Percentiles rank a stretch among this genome's conserved stretches.
Evolutionary conservation across 2,329 filamentous ascomycete genomes (phyloP).

Genomic region (Stagonosporopsis chrysanthemi): DNA sequence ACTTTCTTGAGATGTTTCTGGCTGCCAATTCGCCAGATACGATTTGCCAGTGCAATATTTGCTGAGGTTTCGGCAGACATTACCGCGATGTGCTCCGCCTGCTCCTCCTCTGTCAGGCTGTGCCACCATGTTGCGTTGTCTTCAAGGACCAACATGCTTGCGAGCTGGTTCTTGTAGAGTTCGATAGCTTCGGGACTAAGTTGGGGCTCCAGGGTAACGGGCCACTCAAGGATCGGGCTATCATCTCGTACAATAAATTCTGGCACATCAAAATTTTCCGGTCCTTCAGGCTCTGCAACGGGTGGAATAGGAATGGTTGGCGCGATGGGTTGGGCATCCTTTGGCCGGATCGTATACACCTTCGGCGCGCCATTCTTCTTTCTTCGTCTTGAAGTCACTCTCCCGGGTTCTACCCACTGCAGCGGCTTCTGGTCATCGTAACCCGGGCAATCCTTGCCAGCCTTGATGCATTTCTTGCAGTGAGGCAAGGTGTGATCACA

Average conservation of each 20-base stretch:
- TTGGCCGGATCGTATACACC: constrained; percentile 14
- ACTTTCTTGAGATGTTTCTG: constrained; percentile 27
- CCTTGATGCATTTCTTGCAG: constrained; percentile 42
- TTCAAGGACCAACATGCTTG: not conserved
- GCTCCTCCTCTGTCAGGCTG: constrained; percentile 5
- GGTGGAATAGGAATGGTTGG: not conserved
- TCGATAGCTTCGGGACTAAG: constrained; percentile 3
- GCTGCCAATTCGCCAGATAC: constrained; percentile 19
- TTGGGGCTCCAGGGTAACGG: not conserved
- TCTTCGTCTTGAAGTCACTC: constrained; percentile 37
- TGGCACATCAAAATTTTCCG: not conserved
- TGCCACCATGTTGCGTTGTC: constrained; percentile 12
- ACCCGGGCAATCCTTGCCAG: constrained; percentile 40
- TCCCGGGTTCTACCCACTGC: constrained; percentile 43
- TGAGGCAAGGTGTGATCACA: constrained; percentile 44
- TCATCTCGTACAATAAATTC: not conserved
- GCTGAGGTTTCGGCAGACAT: constrained; percentile 5
- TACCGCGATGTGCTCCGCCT: constrained; percentile 6
- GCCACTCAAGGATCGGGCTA: not conserved
- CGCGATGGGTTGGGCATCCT: not conserved
- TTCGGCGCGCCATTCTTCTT: constrained; percentile 26
- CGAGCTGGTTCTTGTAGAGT: constrained; percentile 7
- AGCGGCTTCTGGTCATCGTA: constrained; percentile 45
- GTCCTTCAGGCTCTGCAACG: not conserved
- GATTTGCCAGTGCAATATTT: constrained; percentile 6